Base-by-base conservation (phyloP, 2,329 filamentous ascomycete genomes). In the Hypoxylon sp. region DNA sequence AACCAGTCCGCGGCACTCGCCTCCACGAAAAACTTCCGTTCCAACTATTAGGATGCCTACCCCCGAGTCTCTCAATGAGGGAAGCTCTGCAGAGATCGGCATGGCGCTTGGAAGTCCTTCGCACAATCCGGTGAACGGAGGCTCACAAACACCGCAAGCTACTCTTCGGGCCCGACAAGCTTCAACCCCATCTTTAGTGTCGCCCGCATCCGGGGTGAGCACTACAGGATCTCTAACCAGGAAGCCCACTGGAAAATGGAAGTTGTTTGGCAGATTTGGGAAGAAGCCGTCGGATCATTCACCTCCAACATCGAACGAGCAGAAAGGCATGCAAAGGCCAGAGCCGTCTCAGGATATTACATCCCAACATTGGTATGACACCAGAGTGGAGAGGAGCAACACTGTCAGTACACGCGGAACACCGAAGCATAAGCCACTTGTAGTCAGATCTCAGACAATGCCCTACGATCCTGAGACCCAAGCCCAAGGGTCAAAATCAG, bases 51-150 rank as follows among this genome's bases (percentile, higher is more conserved):
- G 82, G 70, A 80, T 82, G 66, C 77, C 80, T 55, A 84, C 82
- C n/a, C 80, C 82, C 8, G 81, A 84, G 64, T 83, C 83, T 7
- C 73, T 82, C 58, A 78, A 76, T 31, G 82, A 83, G 2, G 79
- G 81, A 6, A 82, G 49, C 80, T 82, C 68, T 17, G 58, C 51
- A 14, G 84, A 82, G 72, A 94, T 94, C 68, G 92, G 92, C 8
- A 90, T 94, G 85, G 92, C 92, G 1, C 81, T 94, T 62, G 92
- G 91, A 33, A 94, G 91, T 74, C 92, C 92, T 25, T 81, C 84
- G n/a, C 81, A 82, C 42, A 78, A 80, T 14, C 80, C 81, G 37
- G 67, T 72, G 20, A 77, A 77, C 44, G 72, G 73, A 61, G 67
- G 59, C 56, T 61, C 30, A 66, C 72, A 71, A 70, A 64, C 48